Percentiles rank a stretch among this genome's conserved stretches.
These are phyloP conservation scores for Avena atlantica DNA, from an alignment of 176 grass and related monocot species.

Conservation along the genomic window DNA sequence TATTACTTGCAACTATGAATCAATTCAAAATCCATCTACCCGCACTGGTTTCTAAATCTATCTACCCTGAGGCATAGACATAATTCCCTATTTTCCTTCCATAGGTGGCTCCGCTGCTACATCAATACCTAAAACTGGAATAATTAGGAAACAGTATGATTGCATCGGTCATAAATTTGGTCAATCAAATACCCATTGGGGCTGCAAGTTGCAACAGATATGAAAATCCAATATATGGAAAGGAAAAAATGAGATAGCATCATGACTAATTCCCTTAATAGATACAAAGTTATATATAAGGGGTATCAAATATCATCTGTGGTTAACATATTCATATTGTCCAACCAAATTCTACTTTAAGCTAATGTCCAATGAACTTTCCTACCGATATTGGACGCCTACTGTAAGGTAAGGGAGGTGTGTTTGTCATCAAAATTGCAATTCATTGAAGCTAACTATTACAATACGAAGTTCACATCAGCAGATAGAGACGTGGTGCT, in stretches of 20 bases:
- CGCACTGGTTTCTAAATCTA: not conserved
- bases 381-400: not conserved
- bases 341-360: not conserved
- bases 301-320: not conserved
- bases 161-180: not conserved
- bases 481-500: not conserved
- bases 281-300: not conserved
- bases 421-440: not conserved
- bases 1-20: constrained; percentile 1
- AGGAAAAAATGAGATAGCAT: not conserved
- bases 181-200: not conserved
- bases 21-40: not conserved
- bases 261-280: not conserved
- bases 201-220: not conserved
- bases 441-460: not conserved
- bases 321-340: not conserved
- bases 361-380: not conserved
- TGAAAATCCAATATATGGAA: not conserved
- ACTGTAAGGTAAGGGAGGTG: not conserved
- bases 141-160: not conserved
- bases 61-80: not conserved
- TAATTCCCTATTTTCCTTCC: not conserved
- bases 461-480: not conserved
- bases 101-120: not conserved
- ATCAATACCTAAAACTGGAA: not conserved